Conservation (phyloP, 805 yeast species). For the Yarrowia divulgata region DNA sequence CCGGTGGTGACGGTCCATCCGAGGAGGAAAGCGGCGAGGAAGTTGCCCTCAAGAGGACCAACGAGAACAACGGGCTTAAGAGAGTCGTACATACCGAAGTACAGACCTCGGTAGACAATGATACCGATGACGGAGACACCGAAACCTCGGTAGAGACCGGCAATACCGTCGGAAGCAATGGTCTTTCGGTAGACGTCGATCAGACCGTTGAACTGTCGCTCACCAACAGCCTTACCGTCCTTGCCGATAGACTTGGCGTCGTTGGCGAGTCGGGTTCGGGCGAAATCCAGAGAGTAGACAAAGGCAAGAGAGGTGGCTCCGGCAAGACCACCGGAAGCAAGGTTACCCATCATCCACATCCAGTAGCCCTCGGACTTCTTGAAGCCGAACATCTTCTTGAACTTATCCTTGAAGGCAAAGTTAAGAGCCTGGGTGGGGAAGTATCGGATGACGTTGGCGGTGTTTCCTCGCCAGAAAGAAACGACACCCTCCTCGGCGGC, state of each 20-base stretch:
- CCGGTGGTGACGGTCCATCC: constrained; percentile 99
- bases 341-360: constrained; percentile 96
- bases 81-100: constrained; percentile 97
- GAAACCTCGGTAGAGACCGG: constrained; percentile 99
- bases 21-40: constrained; percentile 93
- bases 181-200: constrained; percentile 96
- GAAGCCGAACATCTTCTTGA: constrained; percentile 95
- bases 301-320: constrained; percentile 94
- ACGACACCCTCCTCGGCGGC: constrained; percentile 90
- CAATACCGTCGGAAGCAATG: constrained; percentile 92
- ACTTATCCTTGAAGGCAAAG: constrained; percentile 98
- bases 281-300: constrained; percentile 96
- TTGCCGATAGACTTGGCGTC: constrained; percentile 68
- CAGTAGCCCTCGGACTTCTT: constrained; percentile 94
- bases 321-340: constrained; percentile 98
- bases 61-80: constrained; percentile 92
- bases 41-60: constrained; percentile 93
- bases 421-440: constrained; percentile 99
- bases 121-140: constrained; percentile 98
- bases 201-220: constrained; percentile 96
- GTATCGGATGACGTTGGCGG: constrained; percentile 98
- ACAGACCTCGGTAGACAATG: constrained; percentile 98
- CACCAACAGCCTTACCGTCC: constrained; percentile 80
- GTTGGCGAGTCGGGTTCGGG: constrained; percentile 98
- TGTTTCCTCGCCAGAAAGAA: constrained; percentile 99